Conservation (phyloP, 495 filamentous ascomycete species). For the Xylaria castorea region DNA sequence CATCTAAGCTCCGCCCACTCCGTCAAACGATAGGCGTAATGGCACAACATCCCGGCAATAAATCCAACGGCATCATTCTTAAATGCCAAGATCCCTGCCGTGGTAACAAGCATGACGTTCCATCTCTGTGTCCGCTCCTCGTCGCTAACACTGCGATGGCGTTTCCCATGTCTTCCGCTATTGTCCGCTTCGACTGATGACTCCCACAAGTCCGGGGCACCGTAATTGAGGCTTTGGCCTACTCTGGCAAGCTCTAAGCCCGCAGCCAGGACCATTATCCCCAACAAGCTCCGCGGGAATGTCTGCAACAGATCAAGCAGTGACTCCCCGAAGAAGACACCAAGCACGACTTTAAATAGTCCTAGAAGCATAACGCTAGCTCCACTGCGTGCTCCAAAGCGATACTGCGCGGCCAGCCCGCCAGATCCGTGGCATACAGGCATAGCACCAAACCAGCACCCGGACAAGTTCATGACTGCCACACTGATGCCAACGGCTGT, state of each 20-base stretch:
- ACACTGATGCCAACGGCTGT: constrained; percentile 83
- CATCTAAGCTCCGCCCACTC: constrained; percentile 46
- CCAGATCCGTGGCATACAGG: constrained; percentile 94
- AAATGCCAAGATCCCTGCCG: constrained; percentile 81
- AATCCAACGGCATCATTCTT: constrained; percentile 90
- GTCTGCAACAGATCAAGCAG: constrained; percentile 68
- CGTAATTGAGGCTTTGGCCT: constrained; percentile 79
- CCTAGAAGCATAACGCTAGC: constrained; percentile 83
- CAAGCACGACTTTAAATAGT: constrained; percentile 74
- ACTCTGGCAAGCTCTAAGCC: constrained; percentile 85
- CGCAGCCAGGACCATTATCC: constrained; percentile 87
- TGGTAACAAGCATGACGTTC: constrained; percentile 87
- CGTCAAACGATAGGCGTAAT: constrained; percentile 59
- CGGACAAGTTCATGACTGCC: constrained; percentile 78
- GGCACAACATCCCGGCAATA: constrained; percentile 75
- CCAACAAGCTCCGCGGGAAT: constrained; percentile 77
- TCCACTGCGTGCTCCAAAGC: constrained; percentile 89
- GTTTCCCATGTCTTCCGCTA: constrained; percentile 18
- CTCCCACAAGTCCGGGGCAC: constrained; percentile 65
- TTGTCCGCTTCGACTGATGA: constrained; percentile 32
- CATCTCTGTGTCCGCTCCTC: constrained; percentile 73
- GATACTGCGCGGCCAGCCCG: constrained; percentile 85
- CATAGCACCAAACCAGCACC: constrained; percentile 94
- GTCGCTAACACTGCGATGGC: constrained; percentile 52
- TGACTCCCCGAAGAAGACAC: constrained; percentile 72